These are phyloP conservation scores for Bathelium albidoporum DNA, from an alignment of 495 filamentous ascomycete species.

Conservation along the genomic window DNA sequence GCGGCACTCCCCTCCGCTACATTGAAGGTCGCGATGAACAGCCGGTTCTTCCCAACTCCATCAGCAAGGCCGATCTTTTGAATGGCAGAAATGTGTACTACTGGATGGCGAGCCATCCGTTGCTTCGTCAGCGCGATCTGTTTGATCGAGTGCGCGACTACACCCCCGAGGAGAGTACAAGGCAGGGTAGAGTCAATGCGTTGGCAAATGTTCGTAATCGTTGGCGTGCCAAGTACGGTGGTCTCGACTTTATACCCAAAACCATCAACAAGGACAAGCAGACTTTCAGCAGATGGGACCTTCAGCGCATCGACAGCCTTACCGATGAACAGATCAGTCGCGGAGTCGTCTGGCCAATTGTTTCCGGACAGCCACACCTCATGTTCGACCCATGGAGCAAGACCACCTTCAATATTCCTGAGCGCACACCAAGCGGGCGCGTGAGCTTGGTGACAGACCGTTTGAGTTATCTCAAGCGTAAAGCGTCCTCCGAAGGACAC, in stretches of 20 bases:
- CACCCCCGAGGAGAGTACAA: not conserved
- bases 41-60: not conserved
- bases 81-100: not conserved
- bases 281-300: not conserved
- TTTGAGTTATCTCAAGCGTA: not conserved
- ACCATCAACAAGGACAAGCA: not conserved
- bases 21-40: not conserved
- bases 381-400: not conserved
- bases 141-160: not conserved
- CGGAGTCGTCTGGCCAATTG: not conserved
- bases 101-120: not conserved
- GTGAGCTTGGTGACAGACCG: not conserved
- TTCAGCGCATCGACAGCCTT: not conserved
- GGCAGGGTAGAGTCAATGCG: not conserved
- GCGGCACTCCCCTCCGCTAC: not conserved
- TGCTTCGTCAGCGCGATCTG: not conserved
- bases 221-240: not conserved
- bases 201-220: not conserved
- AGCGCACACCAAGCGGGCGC: not conserved
- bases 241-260: not conserved
- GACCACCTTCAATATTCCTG: not conserved
- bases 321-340: not conserved
- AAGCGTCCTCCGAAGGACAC: not conserved
- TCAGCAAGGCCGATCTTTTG: not conserved
- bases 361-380: not conserved